Base-by-base conservation (phyloP, 768 basidiomycete genomes). In the Agrocybe pediades region DNA sequence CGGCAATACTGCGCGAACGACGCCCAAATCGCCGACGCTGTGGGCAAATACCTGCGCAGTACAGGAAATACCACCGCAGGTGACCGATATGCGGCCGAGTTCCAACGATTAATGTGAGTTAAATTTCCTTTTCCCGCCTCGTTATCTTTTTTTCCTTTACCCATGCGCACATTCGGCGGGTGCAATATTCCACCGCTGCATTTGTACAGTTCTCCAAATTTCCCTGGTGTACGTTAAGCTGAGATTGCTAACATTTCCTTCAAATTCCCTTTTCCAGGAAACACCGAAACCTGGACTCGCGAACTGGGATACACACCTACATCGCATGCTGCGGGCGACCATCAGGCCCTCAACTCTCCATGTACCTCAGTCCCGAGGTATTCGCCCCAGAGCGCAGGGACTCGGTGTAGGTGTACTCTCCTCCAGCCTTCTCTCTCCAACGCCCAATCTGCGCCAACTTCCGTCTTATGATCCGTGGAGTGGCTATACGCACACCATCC, bases 221-320 rank as follows among this genome's bases (percentile, higher is more conserved):
- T n/a, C n/a, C n/a, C n/a, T n/a, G n/a, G n/a, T n/a, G n/a, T n/a
- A n/a, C n/a, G n/a, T n/a, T n/a, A n/a, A n/a, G n/a, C n/a, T n/a
- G n/a, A n/a, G n/a, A n/a, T n/a, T n/a, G n/a, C n/a, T n/a, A n/a
- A n/a, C n/a, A n/a, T n/a, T n/a, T n/a, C n/a, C n/a, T n/a, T n/a
- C n/a, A n/a, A n/a, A 30, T 39, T 19, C 11, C 29, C 15, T n/a
- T 33, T 43, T 29, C 11, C 3, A 61, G 59, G 24, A 44, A 46
- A 11, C 59, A 61, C 27, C 50, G 59, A 13, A 45, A 61, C 23
- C 39, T 61, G 3, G 47, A 50, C 19, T 52, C 49, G 17, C 53
- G 59, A 19, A 58, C 59, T n/a, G 59, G 59, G 13, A 55, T 61
- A n/a, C 59, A 61, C n/a, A 61, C 59, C 13, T 61, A 61, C 11